Evolutionary conservation across 371 early-diverging fungal genomes (phyloP), one percentile per base, ranked within the genome.

Genomic region (Batrachochytrium dendrobatidis): DNA sequence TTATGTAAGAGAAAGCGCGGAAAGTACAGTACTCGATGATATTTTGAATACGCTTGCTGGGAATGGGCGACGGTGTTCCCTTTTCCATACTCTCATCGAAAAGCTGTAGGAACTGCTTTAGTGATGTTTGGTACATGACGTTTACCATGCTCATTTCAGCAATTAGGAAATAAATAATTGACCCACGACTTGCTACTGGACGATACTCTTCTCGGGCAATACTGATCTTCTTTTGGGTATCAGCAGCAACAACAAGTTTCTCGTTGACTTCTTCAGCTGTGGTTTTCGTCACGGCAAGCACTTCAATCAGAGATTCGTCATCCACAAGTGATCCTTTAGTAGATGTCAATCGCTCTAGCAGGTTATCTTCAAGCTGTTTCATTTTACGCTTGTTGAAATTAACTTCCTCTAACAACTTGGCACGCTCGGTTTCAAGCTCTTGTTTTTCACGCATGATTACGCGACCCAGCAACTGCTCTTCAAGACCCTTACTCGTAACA

Each of bases 291-390:
- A 76, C 72, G 5, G 76, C 81, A 24, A 83, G 66, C 62, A 82
- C 83, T 46, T 82, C 82, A 64, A 83, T 79, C 34, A 83, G 68
- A 0, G 78, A 76, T 63, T 82, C 82, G 61, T 83, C 83, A 55
- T 83, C 83, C 0, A 83, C 82, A 7, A 83, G 69, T 7, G 79
- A 80, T 0, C 83, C 83, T 59, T 83, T 65, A 0, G 83, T 82
- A 1, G 81, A 77, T 3, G 81, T 82, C 29, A 83, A 61, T 25
- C 82, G 69, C 48, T 78, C 72, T 8, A 83, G 69, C 61, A 83
- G 64, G 55, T 83, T 77, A 67, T 83, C 83, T 70, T 83, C 83
- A 35, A 83, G 72, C 61, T 83, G 76, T 67, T 82, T 82, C 82
- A 83, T 80, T 64, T 79, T 83, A 53, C 74, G 62, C 63, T 80